Percentiles rank a stretch among this genome's conserved stretches.
Evolutionary conservation across 352 stramenopile genomes (phyloP).

Genomic region (Pythium rishiriense): DNA sequence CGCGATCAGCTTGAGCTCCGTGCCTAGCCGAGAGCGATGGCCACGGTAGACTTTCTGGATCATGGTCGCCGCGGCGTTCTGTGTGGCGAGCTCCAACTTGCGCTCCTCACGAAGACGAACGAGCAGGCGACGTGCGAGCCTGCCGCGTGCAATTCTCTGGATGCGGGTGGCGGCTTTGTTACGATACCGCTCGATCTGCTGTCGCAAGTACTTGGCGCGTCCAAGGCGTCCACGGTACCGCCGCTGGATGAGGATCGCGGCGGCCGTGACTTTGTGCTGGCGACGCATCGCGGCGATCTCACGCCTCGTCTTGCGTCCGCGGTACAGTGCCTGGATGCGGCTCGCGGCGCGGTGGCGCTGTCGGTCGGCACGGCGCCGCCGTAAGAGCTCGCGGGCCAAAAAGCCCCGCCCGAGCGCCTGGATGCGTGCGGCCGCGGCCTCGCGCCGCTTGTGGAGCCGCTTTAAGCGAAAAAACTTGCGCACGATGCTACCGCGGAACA

Average conservation of each 20-base stretch:
- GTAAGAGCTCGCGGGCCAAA: constrained; percentile 32
- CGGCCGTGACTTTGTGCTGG: constrained; percentile 34
- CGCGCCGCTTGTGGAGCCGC: constrained; percentile 35
- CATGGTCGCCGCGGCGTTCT: constrained; percentile 44
- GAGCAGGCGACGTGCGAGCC: constrained; percentile 38
- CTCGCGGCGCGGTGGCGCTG: constrained; percentile 43
- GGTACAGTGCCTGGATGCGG: constrained; percentile 58
- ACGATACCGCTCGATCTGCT: constrained; percentile 55
- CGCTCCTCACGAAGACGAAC: constrained; percentile 36
- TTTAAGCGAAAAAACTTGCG: constrained; percentile 69
- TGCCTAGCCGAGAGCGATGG: constrained; percentile 68
- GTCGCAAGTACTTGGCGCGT: constrained; percentile 58
- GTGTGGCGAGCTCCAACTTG: constrained; percentile 29
- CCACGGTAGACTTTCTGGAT: constrained; percentile 79
- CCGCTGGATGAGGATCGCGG: constrained; percentile 63
- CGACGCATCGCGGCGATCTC: constrained; percentile 30
- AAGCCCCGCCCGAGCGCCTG: constrained; percentile 49
- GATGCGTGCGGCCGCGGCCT: constrained; percentile 52
- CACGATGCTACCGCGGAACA: constrained; percentile 57
- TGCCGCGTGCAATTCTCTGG: constrained; percentile 47
- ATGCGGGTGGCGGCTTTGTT: constrained; percentile 49
- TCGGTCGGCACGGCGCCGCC: constrained; percentile 26
- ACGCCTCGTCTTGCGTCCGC: constrained; percentile 47
- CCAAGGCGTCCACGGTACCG: constrained; percentile 69
- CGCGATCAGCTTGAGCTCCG: constrained; percentile 64